Percentiles rank a stretch among this genome's conserved stretches.
Evolutionary conservation across 306 rosid genomes (phyloP).

Genomic region (Dalbergia cochinchinensis): DNA sequence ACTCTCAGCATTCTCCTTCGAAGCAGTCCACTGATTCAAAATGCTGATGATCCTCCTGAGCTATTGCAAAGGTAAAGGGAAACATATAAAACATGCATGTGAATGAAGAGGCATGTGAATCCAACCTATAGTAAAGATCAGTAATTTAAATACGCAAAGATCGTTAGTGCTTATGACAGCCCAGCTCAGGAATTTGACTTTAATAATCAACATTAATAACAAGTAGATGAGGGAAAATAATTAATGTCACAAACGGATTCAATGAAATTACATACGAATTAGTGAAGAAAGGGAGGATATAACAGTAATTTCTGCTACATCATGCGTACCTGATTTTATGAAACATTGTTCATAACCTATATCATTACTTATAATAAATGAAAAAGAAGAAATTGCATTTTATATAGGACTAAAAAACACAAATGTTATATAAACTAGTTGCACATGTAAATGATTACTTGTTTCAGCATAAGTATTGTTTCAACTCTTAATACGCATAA

Average conservation of each 20-base stretch:
- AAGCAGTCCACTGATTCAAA: conserved; percentile 73
- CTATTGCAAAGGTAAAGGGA: conserved; percentile 66
- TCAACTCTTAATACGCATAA: not conserved
- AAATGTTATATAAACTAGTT: too few relatives aligned
- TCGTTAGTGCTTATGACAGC: not conserved
- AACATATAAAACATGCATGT: conserved; percentile 35
- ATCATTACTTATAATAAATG: not conserved
- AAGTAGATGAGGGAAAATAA: not conserved
- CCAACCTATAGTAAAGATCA: conserved; percentile 4
- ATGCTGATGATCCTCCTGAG: conserved; percentile 71
- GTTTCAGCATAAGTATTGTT: conserved; percentile 8
- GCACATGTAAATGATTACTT: not conserved
- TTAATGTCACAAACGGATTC: not conserved
- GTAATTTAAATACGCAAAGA: not conserved
- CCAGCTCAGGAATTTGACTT: not conserved
- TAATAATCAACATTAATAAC: conserved; percentile 6
- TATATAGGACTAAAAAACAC: too few relatives aligned
- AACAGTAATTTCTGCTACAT: not conserved
- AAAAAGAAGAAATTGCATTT: not conserved
- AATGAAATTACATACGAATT: not conserved
- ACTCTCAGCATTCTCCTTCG: conserved; percentile 50
- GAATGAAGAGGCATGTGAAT: conserved; percentile 12
- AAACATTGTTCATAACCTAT: not conserved
- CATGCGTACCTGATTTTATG: not conserved
- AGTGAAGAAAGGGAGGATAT: not conserved